Conservation (phyloP, 331 rosid species). For the Cucumis variabilis region DNA sequence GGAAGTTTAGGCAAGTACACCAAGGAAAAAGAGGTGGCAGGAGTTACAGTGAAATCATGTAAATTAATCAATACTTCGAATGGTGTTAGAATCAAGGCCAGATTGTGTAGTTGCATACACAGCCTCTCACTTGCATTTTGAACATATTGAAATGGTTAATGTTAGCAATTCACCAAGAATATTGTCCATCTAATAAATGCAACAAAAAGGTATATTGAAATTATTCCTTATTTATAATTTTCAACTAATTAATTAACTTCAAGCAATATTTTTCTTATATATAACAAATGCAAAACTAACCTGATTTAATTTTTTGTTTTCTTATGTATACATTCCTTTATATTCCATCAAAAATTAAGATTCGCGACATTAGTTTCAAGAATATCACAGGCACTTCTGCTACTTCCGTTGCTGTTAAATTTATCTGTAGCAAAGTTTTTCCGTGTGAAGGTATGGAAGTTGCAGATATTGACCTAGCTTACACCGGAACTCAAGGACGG, state of each 20-base stretch:
- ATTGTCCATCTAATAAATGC: constrained; percentile 55
- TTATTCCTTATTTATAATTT: not conserved
- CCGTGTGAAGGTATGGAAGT: constrained; percentile 16
- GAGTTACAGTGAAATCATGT: constrained; percentile 33
- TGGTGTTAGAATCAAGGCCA: constrained; percentile 63
- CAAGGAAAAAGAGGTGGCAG: no score
- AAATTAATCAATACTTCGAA: constrained; percentile 32
- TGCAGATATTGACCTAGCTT: constrained; percentile 41
- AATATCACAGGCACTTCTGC: constrained; percentile 18
- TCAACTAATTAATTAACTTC: not conserved
- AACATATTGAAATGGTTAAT: constrained; percentile 44
- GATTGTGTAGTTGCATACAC: not conserved
- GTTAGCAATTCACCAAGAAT: constrained; percentile 58
- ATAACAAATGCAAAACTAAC: no score
- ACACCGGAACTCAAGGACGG: constrained; percentile 35
- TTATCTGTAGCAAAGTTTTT: not conserved
- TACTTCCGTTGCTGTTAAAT: not conserved
- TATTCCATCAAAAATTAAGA: constrained; percentile 54
- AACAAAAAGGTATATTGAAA: constrained; percentile 26
- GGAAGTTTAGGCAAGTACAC: no score
- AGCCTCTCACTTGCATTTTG: constrained; percentile 38
- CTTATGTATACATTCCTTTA: not conserved
- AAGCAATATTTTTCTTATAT: not conserved
- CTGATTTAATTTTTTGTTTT: no score
- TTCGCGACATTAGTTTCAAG: constrained; percentile 48